phyloP scores from a whole-genome alignment of 1,139 yeast species.

The Torulaspora pretoriensis region DNA sequence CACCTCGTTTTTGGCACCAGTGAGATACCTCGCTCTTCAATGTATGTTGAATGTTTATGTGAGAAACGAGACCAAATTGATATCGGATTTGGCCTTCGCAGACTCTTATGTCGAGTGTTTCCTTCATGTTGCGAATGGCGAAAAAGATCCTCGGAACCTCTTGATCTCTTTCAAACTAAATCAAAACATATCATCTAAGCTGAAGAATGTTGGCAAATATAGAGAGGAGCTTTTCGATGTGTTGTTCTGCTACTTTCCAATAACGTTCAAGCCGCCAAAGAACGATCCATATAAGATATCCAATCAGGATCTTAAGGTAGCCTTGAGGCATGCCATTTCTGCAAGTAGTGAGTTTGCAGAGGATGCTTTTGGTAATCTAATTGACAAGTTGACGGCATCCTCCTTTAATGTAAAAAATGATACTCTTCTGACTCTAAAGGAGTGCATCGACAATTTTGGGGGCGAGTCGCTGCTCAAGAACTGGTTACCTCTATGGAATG shows the following conservation, averaged over 20 bases:
- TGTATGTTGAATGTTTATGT: conserved; percentile 43
- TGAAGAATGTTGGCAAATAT: conserved; percentile 41
- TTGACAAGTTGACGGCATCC: conserved; percentile 83
- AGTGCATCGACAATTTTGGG: conserved; percentile 54
- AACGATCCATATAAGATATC: conserved; percentile 87
- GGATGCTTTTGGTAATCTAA: conserved; percentile 70
- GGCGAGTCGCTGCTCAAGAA: conserved; percentile 45
- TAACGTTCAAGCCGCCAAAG: conserved; percentile 88
- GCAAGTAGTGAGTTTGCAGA: conserved; percentile 62
- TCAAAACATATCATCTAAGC: conserved; percentile 43
- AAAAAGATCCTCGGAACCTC: conserved; percentile 89
- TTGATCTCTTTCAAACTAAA: conserved; percentile 64
- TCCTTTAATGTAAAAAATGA: conserved; percentile 75
- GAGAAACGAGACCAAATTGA: conserved; percentile 22
- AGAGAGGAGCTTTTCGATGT: conserved; percentile 76
- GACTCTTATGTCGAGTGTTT: conserved; percentile 53
- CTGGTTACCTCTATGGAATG: conserved; percentile 82
- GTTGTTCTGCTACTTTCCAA: conserved; percentile 92
- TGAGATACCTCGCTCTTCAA: conserved; percentile 57
- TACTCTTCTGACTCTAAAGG: conserved; percentile 57
- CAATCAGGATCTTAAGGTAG: conserved; percentile 60
- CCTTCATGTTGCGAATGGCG: conserved; percentile 71
- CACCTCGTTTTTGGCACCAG: conserved; percentile 57
- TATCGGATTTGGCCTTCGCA: conserved; percentile 24
- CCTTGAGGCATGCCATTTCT: conserved; percentile 56